Evolutionary conservation across 371 early-diverging fungal genomes (phyloP).

Genomic region (Parasitella parasitica): DNA sequence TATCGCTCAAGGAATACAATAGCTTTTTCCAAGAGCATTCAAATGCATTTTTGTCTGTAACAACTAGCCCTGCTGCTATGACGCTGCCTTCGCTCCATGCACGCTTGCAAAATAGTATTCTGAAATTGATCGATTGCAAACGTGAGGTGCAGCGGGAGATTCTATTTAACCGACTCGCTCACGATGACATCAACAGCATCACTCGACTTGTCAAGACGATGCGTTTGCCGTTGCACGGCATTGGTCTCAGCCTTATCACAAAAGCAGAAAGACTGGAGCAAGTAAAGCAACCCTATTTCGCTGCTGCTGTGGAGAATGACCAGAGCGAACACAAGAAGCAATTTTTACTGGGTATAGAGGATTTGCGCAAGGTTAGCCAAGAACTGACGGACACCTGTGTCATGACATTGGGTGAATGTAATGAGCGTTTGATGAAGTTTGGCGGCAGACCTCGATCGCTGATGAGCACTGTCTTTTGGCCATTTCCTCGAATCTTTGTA

Average conservation of each 20-base stretch:
- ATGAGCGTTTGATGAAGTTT: slow-evolving; percentile 9
- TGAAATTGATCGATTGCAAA: slow-evolving; percentile 42
- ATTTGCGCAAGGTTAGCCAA: slow-evolving; percentile 9
- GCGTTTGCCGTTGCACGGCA: slow-evolving; percentile 36
- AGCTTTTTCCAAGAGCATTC: slow-evolving; percentile 36
- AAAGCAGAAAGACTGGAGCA: slow-evolving; percentile 14
- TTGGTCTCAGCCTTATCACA: slow-evolving; percentile 36
- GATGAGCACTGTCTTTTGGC: slow-evolving; percentile 35
- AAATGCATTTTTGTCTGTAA: slow-evolving; percentile 24
- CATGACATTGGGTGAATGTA: slow-evolving; percentile 11
- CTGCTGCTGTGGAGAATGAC: not conserved
- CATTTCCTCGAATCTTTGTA: slow-evolving; percentile 37
- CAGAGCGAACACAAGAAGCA: not conserved
- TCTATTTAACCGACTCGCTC: slow-evolving; percentile 26
- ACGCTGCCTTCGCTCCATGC: slow-evolving; percentile 32
- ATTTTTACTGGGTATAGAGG: slow-evolving; percentile 1
- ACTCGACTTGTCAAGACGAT: slow-evolving; percentile 35
- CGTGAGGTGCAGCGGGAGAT: slow-evolving; percentile 45
- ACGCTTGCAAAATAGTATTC: slow-evolving; percentile 27
- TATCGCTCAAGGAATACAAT: slow-evolving; percentile 29
- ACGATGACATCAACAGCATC: slow-evolving; percentile 29
- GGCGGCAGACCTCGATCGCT: slow-evolving; percentile 10
- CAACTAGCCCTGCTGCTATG: not conserved
- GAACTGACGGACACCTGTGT: slow-evolving; percentile 17
- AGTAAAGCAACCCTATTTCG: not conserved